Evolutionary conservation across 164 flowering plant species (phyloP).

Genomic region (Kalanchoe fedtschenkoi): DNA sequence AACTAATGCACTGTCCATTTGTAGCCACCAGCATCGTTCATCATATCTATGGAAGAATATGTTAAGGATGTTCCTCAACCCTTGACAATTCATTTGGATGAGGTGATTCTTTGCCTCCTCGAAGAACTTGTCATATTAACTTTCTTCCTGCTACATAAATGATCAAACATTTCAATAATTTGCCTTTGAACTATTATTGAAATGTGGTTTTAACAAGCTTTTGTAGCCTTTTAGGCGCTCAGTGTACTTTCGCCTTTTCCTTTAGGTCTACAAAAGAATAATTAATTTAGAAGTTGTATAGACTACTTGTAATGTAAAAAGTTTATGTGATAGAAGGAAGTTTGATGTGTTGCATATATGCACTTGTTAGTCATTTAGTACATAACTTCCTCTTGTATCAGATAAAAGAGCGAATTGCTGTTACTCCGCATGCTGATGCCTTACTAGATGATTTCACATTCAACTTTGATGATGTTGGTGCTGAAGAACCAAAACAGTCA

Average conservation of each 20-base stretch:
- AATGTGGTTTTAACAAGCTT: too few species aligned
- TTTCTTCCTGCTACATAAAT: background rate
- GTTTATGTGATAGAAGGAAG: background rate
- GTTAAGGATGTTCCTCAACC: conserved; percentile 22
- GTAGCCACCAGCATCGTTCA: conserved; percentile 28
- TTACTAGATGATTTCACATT: conserved; percentile 1
- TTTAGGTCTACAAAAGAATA: background rate
- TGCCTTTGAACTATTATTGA: background rate
- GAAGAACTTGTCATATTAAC: background rate
- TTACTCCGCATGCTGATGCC: background rate
- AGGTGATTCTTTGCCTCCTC: conserved; percentile 9
- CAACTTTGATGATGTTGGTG: background rate
- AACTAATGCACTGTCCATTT: background rate
- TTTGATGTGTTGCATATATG: background rate
- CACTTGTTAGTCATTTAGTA: background rate
- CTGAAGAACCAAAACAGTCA: background rate
- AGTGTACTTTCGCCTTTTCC: too few species aligned
- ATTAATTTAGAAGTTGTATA: background rate
- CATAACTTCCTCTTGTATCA: background rate
- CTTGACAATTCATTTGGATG: conserved; percentile 12
- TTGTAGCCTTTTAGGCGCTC: too few species aligned
- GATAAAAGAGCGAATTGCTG: conserved; percentile 1
- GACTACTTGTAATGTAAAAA: too few species aligned
- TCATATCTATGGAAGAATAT: conserved; percentile 30
- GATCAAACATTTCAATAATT: background rate